Percentiles rank a stretch among this genome's conserved stretches.
phyloP scores from a whole-genome alignment of 441 rosid species.

The Corymbia citriodora region DNA sequence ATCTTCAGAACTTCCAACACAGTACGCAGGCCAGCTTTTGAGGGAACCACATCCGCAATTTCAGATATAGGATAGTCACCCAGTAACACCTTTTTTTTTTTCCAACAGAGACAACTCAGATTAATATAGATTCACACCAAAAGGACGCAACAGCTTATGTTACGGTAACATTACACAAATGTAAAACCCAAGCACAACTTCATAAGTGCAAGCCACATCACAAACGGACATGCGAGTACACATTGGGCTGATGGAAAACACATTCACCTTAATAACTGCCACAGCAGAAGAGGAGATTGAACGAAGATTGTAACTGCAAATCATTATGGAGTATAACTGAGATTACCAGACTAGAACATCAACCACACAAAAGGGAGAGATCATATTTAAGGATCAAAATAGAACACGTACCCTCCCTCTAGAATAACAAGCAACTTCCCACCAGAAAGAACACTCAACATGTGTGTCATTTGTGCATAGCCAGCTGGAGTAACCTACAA shows the following conservation, averaged over 20 bases:
- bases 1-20: slow-evolving; percentile 79
- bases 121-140: neutral
- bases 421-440: slow-evolving; percentile 95
- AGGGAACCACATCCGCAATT: slow-evolving; percentile 37
- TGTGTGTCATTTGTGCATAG: slow-evolving; percentile 79
- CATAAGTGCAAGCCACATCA: neutral
- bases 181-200: neutral
- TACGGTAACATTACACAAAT: neutral
- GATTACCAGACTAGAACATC: neutral
- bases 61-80: slow-evolving; percentile 56
- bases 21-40: slow-evolving; percentile 61
- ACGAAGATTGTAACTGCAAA: slow-evolving; percentile 90
- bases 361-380: neutral
- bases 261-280: slow-evolving; percentile 79
- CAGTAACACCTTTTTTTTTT: slow-evolving; percentile 61
- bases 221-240: neutral
- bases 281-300: slow-evolving; percentile 96
- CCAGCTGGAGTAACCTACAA: slow-evolving; percentile 89
- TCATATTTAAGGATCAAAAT: neutral
- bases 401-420: slow-evolving; percentile 80
- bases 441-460: slow-evolving; percentile 52
- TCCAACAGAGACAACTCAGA: slow-evolving; percentile 7
- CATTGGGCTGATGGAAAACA: neutral
- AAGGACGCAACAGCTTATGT: neutral
- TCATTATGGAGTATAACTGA: neutral